A percentile compares a stretch with the other conserved stretches of the same genome.
Conservation (phyloP, 169 alveolate genomes). For the Cryptosporidium meleagridis region DNA sequence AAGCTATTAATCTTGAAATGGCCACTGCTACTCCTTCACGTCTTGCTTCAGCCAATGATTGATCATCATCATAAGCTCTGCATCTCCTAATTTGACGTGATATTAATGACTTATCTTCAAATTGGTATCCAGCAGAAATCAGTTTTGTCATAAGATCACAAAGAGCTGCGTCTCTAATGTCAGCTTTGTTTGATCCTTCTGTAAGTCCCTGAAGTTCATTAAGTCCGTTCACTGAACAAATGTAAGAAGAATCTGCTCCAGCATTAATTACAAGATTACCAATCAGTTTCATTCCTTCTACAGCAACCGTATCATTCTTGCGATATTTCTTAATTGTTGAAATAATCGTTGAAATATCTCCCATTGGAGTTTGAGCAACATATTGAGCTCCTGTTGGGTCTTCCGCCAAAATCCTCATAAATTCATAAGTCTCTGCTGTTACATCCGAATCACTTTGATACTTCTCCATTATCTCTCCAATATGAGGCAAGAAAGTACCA, state of each 20-base stretch:
- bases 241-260: slow-evolving; percentile 38
- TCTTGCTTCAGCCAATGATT: slow-evolving; percentile 28
- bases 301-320: slow-evolving; percentile 41
- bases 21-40: slow-evolving; percentile 51
- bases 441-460: slow-evolving; percentile 83
- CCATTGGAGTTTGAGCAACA: slow-evolving; percentile 66
- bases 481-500: slow-evolving; percentile 62
- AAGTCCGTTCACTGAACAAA: slow-evolving; percentile 47
- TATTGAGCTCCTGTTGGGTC: slow-evolving; percentile 83
- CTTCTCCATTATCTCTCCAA: slow-evolving; percentile 76
- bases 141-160: slow-evolving; percentile 44
- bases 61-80: slow-evolving; percentile 70
- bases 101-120: slow-evolving; percentile 39
- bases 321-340: slow-evolving; percentile 52
- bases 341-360: slow-evolving; percentile 32
- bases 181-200: slow-evolving; percentile 53
- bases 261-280: slow-evolving; percentile 66
- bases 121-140: neutral
- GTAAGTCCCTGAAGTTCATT: slow-evolving; percentile 60
- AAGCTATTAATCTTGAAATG: slow-evolving; percentile 22
- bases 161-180: slow-evolving; percentile 52
- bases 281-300: slow-evolving; percentile 55
- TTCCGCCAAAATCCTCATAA: slow-evolving; percentile 82
- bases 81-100: slow-evolving; percentile 65
- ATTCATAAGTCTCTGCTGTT: slow-evolving; percentile 79